These are phyloP conservation scores for Plenodomus biglobosus DNA, from an alignment of 2,329 filamentous ascomycete genomes.

Conservation along the genomic window DNA sequence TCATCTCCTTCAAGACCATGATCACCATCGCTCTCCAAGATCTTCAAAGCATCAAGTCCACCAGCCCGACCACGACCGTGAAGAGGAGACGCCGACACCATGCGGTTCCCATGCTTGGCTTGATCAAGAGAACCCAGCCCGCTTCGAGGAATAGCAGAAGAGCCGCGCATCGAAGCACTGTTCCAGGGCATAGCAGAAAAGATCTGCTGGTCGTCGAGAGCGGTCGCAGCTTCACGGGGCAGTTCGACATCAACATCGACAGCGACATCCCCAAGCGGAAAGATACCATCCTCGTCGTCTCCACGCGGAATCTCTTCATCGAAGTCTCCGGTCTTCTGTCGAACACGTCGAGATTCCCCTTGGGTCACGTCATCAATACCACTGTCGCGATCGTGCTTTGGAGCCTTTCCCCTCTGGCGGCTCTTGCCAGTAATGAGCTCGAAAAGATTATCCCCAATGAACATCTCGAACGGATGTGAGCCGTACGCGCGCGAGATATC, in stretches of 20 bases:
- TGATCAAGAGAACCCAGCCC: constrained; percentile 42
- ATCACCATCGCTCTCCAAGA: constrained; percentile 36
- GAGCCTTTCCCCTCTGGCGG: constrained; percentile 22
- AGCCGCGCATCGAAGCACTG: constrained; percentile 57
- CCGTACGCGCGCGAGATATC: constrained; percentile 24
- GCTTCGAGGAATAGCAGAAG: constrained; percentile 47
- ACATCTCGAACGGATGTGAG: constrained; percentile 58
- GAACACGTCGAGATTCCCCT: constrained; percentile 37
- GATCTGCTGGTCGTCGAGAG: constrained; percentile 68
- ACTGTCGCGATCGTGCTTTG: constrained; percentile 41
- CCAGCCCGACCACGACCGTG: constrained; percentile 51
- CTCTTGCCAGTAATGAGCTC: constrained; percentile 49
- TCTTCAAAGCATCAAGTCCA: constrained; percentile 31
- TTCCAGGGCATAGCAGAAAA: constrained; percentile 72
- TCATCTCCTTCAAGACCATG: constrained; percentile 25
- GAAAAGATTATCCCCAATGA: constrained; percentile 59
- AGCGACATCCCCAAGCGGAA: constrained; percentile 44
- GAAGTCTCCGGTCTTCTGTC: constrained; percentile 33
- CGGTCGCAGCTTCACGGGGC: constrained; percentile 66
- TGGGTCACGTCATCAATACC: constrained; percentile 40
- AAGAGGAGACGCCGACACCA: constrained; percentile 64
- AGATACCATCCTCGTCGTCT: constrained; percentile 39
- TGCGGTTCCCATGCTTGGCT: constrained; percentile 50
- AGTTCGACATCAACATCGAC: constrained; percentile 70
- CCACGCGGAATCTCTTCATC: constrained; percentile 41